These are phyloP conservation scores for Wickerhamomyces bovis DNA, from an alignment of 805 yeast species.

Conservation along the genomic window DNA sequence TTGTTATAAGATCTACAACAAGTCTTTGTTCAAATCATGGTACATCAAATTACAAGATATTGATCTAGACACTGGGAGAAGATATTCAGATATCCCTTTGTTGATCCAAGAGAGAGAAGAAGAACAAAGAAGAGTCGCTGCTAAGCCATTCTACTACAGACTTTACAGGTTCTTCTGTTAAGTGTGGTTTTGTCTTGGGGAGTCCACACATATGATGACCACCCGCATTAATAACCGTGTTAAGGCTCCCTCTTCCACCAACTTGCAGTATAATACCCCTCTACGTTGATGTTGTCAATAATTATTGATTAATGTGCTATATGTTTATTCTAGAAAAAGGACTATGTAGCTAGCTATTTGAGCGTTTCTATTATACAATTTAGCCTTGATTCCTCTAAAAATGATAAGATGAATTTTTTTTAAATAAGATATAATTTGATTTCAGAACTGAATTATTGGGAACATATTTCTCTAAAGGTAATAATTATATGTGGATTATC, in stretches of 20 bases:
- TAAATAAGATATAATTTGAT: no score
- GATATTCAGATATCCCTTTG: conserved; percentile 53
- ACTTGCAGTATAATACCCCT: background rate
- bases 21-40: conserved; percentile 35
- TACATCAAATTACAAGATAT: conserved; percentile 39
- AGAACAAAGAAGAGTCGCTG: conserved; percentile 41
- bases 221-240: no score
- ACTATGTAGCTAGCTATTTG: background rate
- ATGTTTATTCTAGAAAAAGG: background rate
- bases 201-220: no score
- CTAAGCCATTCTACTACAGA: conserved; percentile 42
- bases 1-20: conserved; percentile 23
- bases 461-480: no score
- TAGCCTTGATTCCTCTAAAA: background rate
- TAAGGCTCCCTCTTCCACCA: no score
- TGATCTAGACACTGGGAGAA: conserved; percentile 61
- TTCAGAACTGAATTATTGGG: background rate
- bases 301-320: background rate
- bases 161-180: conserved; percentile 49
- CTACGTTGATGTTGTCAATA: background rate
- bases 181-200: no score
- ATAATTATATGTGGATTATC: conserved; percentile 9
- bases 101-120: conserved; percentile 50
- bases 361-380: background rate
- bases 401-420: background rate